Conservation (phyloP, 495 filamentous ascomycete genomes). For the Penicillium angulare region DNA sequence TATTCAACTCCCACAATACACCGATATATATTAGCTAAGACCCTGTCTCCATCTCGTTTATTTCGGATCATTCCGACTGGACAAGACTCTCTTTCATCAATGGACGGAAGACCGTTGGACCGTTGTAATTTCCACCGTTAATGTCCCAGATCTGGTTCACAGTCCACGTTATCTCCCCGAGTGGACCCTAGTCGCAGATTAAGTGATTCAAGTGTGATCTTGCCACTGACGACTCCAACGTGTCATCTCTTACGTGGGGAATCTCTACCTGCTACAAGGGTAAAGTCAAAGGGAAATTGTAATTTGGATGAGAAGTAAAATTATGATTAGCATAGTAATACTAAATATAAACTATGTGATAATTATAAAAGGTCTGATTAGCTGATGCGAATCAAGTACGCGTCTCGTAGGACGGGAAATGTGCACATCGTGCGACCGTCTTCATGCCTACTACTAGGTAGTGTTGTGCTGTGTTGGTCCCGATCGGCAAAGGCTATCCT, state of each 20-base stretch:
- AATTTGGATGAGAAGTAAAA: neutral
- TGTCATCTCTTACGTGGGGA: conserved; percentile 6
- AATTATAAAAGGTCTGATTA: neutral
- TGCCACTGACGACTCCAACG: conserved; percentile 13
- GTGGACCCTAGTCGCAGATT: conserved; percentile 19
- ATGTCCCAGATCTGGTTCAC: conserved; percentile 24
- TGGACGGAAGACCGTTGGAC: too few relatives aligned
- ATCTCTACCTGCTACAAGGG: neutral
- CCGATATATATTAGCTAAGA: too few relatives aligned
- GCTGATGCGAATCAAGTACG: neutral
- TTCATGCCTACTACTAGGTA: too few relatives aligned
- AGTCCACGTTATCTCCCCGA: conserved; percentile 15
- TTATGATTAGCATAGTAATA: conserved; percentile 11
- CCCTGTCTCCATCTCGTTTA: too few relatives aligned
- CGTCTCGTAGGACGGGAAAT: neutral
- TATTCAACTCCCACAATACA: too few relatives aligned
- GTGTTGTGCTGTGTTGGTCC: too few relatives aligned
- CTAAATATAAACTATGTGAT: too few relatives aligned
- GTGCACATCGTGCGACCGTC: neutral
- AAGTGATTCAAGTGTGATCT: conserved; percentile 20
- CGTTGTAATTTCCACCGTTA: conserved; percentile 22
- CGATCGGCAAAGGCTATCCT: too few relatives aligned
- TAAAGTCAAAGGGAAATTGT: neutral
- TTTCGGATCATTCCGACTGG: neutral
- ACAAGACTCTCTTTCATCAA: neutral